Conservation (phyloP, 306 rosid species). For the Quillaja saponaria region DNA sequence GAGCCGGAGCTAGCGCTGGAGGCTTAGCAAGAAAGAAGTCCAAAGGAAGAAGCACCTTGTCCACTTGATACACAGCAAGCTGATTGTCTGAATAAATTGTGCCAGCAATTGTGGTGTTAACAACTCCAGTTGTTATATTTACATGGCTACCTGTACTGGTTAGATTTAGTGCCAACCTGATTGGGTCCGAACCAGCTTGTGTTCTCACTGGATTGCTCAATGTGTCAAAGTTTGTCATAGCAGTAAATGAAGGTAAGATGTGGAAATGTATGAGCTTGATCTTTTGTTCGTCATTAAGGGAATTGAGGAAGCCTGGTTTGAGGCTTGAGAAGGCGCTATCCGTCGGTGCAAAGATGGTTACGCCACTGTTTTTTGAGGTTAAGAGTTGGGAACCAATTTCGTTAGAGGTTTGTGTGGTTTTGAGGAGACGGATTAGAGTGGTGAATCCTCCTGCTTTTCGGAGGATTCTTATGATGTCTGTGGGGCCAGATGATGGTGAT, state of each 20-base stretch:
- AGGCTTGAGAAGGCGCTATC: slow-evolving; percentile 43
- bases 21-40: slow-evolving; percentile 34
- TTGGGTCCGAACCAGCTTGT: slow-evolving; percentile 30
- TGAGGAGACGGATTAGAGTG: slow-evolving; percentile 34
- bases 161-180: slow-evolving; percentile 39
- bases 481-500: slow-evolving; percentile 26
- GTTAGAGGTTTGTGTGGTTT: slow-evolving; percentile 36
- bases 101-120: slow-evolving; percentile 39
- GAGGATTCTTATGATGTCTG: slow-evolving; percentile 32
- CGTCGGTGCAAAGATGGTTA: slow-evolving; percentile 35
- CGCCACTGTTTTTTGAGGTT: slow-evolving; percentile 27
- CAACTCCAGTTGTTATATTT: slow-evolving; percentile 36
- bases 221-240: slow-evolving; percentile 42
- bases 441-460: slow-evolving; percentile 36
- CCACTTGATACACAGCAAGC: slow-evolving; percentile 43
- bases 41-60: slow-evolving; percentile 33
- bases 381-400: slow-evolving; percentile 36
- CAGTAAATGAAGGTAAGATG: slow-evolving; percentile 28
- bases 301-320: slow-evolving; percentile 40
- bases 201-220: slow-evolving; percentile 42
- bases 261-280: slow-evolving; percentile 42
- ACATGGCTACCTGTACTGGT: slow-evolving; percentile 42
- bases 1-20: slow-evolving; percentile 31
- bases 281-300: slow-evolving; percentile 30
- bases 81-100: slow-evolving; percentile 41